Base-by-base conservation (phyloP, 352 stramenopile genomes). In the Blastocystis sp. region DNA sequence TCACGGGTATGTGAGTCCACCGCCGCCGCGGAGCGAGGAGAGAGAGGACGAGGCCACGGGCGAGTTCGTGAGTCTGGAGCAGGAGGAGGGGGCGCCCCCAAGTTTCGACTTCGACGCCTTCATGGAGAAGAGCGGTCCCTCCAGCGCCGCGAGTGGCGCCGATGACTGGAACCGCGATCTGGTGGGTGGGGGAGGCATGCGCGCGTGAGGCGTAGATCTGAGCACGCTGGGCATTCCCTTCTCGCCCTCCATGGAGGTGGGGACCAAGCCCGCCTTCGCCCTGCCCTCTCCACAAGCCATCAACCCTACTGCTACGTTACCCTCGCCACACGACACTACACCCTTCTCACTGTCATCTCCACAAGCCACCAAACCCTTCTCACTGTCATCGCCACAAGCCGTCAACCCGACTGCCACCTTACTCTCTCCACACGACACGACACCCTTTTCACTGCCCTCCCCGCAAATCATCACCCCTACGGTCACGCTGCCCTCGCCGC, bases 201-300 rank as follows among this genome's bases (percentile, higher is more conserved):
- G 48, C 5, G 48, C 48, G 48, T 56, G 59, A 45, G 28, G 40
- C 11, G 45, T 64, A 52, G 70, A 81, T 40, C 59, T 81, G 40
- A 81, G 70, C 60, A 52, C 70, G 28, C 23, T 81, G 41, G 70
- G 70, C 2, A 81, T 81, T 64, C 70, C 70, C 45, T 81, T 66
- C 48, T 56, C 67, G 11, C 67, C 67, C 1, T 71, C 64, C n/a
- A 7, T 56, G 5, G 48, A 56, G 48, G 48, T 56, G 48, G 14
- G 5, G 5, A 14, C 64, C 19, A 23, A 7, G 4, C 60, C 60
- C 60, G 60, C 19, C 10, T 38, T n/a, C 19, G 0, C 53, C 1
- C 53, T 21, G 53, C 10, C 10, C 10, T 61, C 53, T 21, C 10
- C 53, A 61, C 10, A 21, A 61, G 19, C 10, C 19, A 21, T 61